Conservation (phyloP, 805 yeast genomes). For the Wickerhamomyces sydowiorum region DNA sequence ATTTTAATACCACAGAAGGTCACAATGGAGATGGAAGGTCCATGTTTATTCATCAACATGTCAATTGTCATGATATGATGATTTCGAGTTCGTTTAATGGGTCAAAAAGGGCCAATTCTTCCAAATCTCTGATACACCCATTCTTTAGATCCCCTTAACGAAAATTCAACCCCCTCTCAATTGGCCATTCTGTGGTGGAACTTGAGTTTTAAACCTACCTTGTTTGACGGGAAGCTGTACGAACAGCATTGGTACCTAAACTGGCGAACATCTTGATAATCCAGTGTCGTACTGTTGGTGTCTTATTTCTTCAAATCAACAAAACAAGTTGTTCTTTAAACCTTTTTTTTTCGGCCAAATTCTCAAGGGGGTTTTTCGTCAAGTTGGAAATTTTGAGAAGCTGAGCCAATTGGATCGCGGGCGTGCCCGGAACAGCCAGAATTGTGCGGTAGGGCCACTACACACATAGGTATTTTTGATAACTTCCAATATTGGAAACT, state of each 20-base stretch:
- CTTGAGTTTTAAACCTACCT: slow-evolving; percentile 18
- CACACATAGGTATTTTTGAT: too few relatives aligned
- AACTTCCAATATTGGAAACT: background rate
- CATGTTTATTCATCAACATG: background rate
- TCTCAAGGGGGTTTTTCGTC: slow-evolving; percentile 9
- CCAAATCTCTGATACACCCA: background rate
- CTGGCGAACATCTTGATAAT: slow-evolving; percentile 20
- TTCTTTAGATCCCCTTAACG: background rate
- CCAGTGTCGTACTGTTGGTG: background rate
- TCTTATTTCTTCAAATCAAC: background rate
- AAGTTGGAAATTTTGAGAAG: slow-evolving; percentile 1
- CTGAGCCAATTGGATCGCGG: background rate
- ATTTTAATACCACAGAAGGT: background rate
- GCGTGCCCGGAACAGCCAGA: background rate
- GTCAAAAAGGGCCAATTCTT: too few relatives aligned
- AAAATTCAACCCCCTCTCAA: background rate
- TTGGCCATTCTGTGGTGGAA: background rate
- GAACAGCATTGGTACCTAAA: slow-evolving; percentile 26
- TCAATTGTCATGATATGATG: background rate
- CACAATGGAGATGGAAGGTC: too few relatives aligned
- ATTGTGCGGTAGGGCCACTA: background rate
- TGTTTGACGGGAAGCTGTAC: slow-evolving; percentile 24
- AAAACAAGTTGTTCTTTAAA: background rate
- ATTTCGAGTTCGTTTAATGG: background rate
- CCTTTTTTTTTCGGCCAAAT: background rate